Base-by-base conservation (phyloP, 2,329 filamentous ascomycete genomes). In the Hawksworthiomyces lignivorus region DNA sequence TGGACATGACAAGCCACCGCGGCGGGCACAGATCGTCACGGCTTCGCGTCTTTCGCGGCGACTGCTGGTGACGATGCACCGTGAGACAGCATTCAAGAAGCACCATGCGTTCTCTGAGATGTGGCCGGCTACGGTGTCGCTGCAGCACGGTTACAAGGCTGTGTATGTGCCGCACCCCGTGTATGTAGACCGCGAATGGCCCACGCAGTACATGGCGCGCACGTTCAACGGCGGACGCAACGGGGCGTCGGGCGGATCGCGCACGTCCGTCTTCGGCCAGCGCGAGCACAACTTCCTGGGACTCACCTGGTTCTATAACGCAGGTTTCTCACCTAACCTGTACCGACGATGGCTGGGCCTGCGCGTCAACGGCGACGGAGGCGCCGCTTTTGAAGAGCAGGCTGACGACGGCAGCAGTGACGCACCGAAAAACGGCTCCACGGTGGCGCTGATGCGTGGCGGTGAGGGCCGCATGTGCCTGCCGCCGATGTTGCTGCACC, bases 41-140 rank as follows among this genome's bases (percentile, higher is more conserved):
- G 82, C 88, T 1, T 84, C 84, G 1, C 80, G 90, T 40, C 83
- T 97, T 65, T 92, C 84, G 11, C 80, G 81, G 36, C 79, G 79
- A 35, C 77, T 96, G 36, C 72, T 97, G 12, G 69, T 80, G 47
- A 82, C 82, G 15, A 97, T 97, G 90, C 90, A 97, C 67, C 76
- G 80, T 42, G 88, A 95, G 67, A 95, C 89, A 4, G 79, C 81
- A 22, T 75, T 86, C 54, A 82, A 83, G 56, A 89, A 88, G 53
- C 85, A 94, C 62, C 85, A 86, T 50, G 94, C 92, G 68, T 94
- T 94, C 59, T 86, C 88, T 0, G 90, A 97, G 62, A 96, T 96
- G 89, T 96, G 87, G 87, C 87, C 89, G 0, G 82, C 83, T 1
- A 92, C 85, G 0, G 80, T 86, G 1, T 86, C 89, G 2, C 72